These are phyloP conservation scores for Salix suchowensis DNA, from an alignment of 345 rosid species.

Conservation along the genomic window DNA sequence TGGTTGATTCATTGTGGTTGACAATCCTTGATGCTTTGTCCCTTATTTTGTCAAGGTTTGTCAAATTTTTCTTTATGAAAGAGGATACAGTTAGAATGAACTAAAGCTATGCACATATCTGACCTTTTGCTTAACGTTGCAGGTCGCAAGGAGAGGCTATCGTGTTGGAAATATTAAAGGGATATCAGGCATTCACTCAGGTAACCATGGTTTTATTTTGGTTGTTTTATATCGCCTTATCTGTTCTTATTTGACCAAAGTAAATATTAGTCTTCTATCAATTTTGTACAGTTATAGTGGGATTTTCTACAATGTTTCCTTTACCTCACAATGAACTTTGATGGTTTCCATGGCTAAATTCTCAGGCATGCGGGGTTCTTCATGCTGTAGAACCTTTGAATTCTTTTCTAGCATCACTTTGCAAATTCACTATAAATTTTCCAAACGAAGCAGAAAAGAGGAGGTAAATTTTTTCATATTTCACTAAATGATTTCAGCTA, in stretches of 20 bases:
- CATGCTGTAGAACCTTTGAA: slow-evolving; percentile 94
- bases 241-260: not conserved
- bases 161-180: slow-evolving; percentile 90
- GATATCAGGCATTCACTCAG: slow-evolving; percentile 99
- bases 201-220: slow-evolving; percentile 25
- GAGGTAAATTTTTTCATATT: slow-evolving; percentile 42
- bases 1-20: slow-evolving; percentile 96
- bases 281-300: not conserved
- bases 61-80: slow-evolving; percentile 8
- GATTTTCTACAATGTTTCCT: slow-evolving; percentile 3
- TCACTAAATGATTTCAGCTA: not conserved
- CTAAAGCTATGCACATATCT: slow-evolving; percentile 12
- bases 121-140: slow-evolving; percentile 33
- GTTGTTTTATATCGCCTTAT: not conserved
- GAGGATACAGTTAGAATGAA: slow-evolving; percentile 2
- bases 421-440: slow-evolving; percentile 84
- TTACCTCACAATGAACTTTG: slow-evolving; percentile 7
- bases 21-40: slow-evolving; percentile 95
- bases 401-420: slow-evolving; percentile 91
- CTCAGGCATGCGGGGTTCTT: slow-evolving; percentile 97
- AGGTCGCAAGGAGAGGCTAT: slow-evolving; percentile 99
- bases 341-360: slow-evolving; percentile 16
- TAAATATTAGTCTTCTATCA: not conserved
- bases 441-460: slow-evolving; percentile 71
- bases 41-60: slow-evolving; percentile 84